These are phyloP conservation scores for Linnemannia schmuckeri DNA, from an alignment of 192 early-diverging fungal genomes.

Conservation along the genomic window DNA sequence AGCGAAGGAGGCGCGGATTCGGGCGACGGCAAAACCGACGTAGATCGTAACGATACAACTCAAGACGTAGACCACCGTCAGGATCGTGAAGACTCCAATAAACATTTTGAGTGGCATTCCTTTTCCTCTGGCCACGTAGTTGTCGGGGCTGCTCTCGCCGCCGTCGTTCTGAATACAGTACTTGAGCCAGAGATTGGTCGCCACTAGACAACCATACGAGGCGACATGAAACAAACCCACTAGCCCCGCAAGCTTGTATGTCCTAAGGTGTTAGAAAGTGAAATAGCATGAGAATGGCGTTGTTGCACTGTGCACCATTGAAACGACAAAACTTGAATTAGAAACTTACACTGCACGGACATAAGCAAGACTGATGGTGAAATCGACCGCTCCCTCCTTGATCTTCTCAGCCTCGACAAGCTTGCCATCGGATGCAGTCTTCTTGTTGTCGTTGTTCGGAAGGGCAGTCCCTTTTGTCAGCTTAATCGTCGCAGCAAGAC, in stretches of 20 bases:
- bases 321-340: neutral
- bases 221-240: constrained; percentile 63
- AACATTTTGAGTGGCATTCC: constrained; percentile 57
- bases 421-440: neutral
- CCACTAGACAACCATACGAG: constrained; percentile 58
- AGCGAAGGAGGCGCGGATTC: constrained; percentile 65
- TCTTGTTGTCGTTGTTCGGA: neutral
- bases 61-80: constrained; percentile 19
- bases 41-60: constrained; percentile 22
- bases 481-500: neutral
- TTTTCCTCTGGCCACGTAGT: constrained; percentile 25
- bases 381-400: constrained; percentile 20
- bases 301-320: neutral
- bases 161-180: constrained; percentile 64
- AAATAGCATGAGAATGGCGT: too few relatives aligned
- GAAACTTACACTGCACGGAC: constrained; percentile 37
- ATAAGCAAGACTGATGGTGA: constrained; percentile 33
- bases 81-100: constrained; percentile 20
- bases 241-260: constrained; percentile 54
- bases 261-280: neutral
- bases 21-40: constrained; percentile 49
- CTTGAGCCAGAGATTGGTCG: constrained; percentile 72
- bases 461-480: neutral
- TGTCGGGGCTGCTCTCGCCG: constrained; percentile 1
- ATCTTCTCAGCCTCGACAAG: constrained; percentile 29